These are phyloP conservation scores for Paragyromitra xinjiangensis DNA, from an alignment of 495 filamentous ascomycete genomes.

Conservation along the genomic window DNA sequence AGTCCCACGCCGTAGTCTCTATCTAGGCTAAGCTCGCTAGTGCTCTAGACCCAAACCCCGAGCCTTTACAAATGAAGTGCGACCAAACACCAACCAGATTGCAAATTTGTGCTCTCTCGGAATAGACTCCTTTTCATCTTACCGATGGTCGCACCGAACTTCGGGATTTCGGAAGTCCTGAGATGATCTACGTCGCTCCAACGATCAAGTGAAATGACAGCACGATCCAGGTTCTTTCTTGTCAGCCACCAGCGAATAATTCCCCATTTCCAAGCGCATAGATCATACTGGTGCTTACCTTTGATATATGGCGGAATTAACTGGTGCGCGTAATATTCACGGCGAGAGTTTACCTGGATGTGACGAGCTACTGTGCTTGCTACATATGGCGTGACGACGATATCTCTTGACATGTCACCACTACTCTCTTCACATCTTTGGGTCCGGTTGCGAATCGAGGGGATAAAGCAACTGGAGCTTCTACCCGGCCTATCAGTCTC, in stretches of 20 bases:
- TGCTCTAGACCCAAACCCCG: not conserved
- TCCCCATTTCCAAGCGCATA: slow-evolving; percentile 1
- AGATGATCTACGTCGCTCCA: not conserved
- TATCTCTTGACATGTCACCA: not conserved
- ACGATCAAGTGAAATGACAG: not conserved
- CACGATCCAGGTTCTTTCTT: not conserved
- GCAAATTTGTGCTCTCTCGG: not conserved
- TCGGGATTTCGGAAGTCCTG: not conserved
- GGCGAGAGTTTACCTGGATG: not conserved
- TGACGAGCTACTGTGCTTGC: too few species aligned
- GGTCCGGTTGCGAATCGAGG: too few species aligned
- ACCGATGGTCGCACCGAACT: not conserved
- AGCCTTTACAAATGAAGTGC: slow-evolving; percentile 1
- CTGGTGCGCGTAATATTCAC: not conserved
- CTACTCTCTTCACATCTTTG: too few species aligned
- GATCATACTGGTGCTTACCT: not conserved
- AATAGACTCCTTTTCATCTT: not conserved
- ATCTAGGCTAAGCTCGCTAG: not conserved
- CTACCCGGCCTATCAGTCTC: too few species aligned
- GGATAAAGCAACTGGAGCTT: too few species aligned
- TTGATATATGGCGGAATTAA: not conserved
- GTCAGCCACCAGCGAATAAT: slow-evolving; percentile 1
- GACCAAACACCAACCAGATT: not conserved
- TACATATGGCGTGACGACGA: not conserved
- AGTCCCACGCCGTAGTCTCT: not conserved